Evolutionary conservation across 1,284 basidiomycete genomes (phyloP), one percentile per base, ranked within the genome.

Genomic region (Spongiforma sp.): DNA sequence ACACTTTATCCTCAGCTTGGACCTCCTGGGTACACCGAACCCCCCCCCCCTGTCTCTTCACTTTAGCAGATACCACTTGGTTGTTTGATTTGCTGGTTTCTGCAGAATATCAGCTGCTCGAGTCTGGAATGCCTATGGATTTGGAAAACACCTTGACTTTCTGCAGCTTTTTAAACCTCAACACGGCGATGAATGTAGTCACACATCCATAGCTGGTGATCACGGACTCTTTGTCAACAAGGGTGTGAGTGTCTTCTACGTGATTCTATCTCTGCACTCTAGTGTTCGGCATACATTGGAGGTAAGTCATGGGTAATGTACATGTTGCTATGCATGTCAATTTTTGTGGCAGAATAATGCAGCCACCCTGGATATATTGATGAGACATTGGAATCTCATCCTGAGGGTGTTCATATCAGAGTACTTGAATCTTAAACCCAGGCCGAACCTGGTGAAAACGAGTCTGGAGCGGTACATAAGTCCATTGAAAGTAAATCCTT

Each of bases 181-280:
- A 52, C 76, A 71, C 0, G 77, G 76, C 2, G 71, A 67, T 30
- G 79, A 82, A 46, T 67, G 72, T 36, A 84, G 82, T 65, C 75
- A 79, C 21, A 89, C 87, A 2, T 90, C 89, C 55, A 91, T 99
- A 64, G 94, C 89, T 50, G 98, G 99, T 77, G 98, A 99, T 79
- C 98, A 99, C 77, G 77, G 95, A 32, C 98, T 98, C 19, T 99
- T 99, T 80, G 73, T 98, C 54, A 78, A 82, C 41, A 79, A 83
- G 60, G 98, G 97, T 10, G 96, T 99, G 24, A 94, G 89, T 62
- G 82, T 99, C 57, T 78, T 99, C 67, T 98, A 99, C 76, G 75
- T 99, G 58, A 99, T 99, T 65, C 81, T 96, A 1, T 87, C 86
- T 50, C 96, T 94, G 0, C 99, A 99, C 76, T 98, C 98, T 0